These are phyloP conservation scores for Marasmius sp. DNA, from an alignment of 1,284 basidiomycete genomes.

Conservation along the genomic window DNA sequence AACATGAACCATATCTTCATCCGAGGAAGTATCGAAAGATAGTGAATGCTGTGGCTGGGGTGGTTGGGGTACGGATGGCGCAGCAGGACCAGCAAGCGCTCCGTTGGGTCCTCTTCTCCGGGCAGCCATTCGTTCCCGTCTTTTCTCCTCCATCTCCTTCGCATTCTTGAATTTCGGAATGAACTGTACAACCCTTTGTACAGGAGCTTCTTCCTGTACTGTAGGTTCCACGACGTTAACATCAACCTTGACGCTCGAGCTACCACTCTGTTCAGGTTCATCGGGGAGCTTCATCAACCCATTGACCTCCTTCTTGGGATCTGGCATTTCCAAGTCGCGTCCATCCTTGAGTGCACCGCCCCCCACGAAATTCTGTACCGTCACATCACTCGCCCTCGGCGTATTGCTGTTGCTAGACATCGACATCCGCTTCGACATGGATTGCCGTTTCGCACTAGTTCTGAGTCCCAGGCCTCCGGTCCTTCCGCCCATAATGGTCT, in stretches of 20 bases:
- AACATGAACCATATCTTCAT: constrained; percentile 43
- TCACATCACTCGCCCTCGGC: constrained; percentile 28
- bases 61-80: constrained; percentile 28
- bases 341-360: constrained; percentile 25
- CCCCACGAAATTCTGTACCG: constrained; percentile 31
- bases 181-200: constrained; percentile 55
- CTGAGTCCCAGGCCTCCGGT: constrained; percentile 69
- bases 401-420: constrained; percentile 22
- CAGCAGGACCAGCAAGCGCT: constrained; percentile 26
- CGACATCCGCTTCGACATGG: constrained; percentile 48
- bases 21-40: constrained; percentile 49
- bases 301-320: background rate
- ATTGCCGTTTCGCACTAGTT: constrained; percentile 55
- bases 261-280: background rate
- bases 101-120: constrained; percentile 35
- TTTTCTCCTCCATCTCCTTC: constrained; percentile 74
- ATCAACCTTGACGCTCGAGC: constrained; percentile 31
- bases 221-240: constrained; percentile 35
- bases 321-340: background rate
- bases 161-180: constrained; percentile 74
- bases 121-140: constrained; percentile 62
- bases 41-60: constrained; percentile 36
- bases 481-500: constrained; percentile 79
- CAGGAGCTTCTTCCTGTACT: constrained; percentile 37
- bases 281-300: background rate